phyloP scores from a whole-genome alignment of 176 grass and related monocot species.

The Rhipidocladum racemiflorum region DNA sequence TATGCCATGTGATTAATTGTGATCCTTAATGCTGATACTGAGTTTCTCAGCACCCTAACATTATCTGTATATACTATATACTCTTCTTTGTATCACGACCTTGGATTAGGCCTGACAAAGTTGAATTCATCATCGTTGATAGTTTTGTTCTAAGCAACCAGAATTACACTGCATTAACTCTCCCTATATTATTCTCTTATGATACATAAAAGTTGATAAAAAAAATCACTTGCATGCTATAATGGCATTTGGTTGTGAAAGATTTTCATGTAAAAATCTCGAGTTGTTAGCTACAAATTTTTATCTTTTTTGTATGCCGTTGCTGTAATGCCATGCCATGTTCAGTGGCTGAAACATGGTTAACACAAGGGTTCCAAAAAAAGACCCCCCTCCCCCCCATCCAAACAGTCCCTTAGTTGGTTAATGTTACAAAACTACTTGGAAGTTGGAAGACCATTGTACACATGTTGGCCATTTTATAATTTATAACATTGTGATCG shows the following conservation, averaged over 20 bases:
- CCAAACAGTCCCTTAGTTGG: background rate
- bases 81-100: background rate
- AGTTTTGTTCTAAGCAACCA: background rate
- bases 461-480: background rate
- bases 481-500: background rate
- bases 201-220: background rate
- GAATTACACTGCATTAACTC: background rate
- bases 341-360: constrained; percentile 2
- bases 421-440: background rate
- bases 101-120: background rate
- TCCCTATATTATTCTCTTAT: background rate
- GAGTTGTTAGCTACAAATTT: background rate
- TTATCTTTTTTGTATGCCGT: background rate
- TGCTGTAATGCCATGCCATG: background rate
- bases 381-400: background rate
- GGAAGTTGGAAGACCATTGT: background rate
- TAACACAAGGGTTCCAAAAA: background rate
- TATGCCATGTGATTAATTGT: no score
- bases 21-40: background rate
- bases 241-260: background rate
- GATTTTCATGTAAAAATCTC: background rate
- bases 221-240: background rate
- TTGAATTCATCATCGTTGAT: background rate
- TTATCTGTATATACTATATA: constrained; percentile 3
- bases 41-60: background rate